These are phyloP conservation scores for Ogataea saltuana DNA, from an alignment of 805 yeast genomes.

Conservation along the genomic window DNA sequence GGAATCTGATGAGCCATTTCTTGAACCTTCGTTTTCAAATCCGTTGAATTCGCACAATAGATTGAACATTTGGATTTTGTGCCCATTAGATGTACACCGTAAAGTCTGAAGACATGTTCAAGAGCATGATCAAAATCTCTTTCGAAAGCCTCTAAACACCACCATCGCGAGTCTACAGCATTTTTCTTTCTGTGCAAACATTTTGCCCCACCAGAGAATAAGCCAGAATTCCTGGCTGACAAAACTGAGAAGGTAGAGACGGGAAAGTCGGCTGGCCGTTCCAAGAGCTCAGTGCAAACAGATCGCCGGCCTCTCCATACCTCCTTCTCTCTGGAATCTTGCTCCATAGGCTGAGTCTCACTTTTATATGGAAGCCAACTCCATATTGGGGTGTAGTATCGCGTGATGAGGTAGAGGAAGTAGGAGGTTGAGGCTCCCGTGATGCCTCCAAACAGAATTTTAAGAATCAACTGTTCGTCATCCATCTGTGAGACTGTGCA, in stretches of 20 bases:
- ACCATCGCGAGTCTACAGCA: too few relatives aligned
- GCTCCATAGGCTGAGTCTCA: not conserved
- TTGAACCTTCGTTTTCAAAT: too few relatives aligned
- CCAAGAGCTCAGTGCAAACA: not conserved
- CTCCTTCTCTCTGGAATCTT: not conserved
- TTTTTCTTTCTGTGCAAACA: too few relatives aligned
- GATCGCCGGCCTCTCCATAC: too few relatives aligned
- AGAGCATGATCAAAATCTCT: too few relatives aligned
- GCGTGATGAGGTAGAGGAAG: not conserved
- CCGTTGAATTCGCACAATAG: too few relatives aligned
- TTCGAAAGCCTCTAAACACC: too few relatives aligned
- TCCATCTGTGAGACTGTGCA: not conserved
- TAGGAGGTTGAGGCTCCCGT: constrained; percentile 1
- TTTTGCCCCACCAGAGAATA: too few relatives aligned
- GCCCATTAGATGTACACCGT: too few relatives aligned
- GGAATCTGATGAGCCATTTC: not conserved
- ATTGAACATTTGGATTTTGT: too few relatives aligned
- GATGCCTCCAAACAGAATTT: not conserved
- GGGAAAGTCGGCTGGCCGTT: not conserved
- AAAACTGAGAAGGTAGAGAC: not conserved
- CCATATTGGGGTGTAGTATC: constrained; percentile 2
- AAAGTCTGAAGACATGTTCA: too few relatives aligned
- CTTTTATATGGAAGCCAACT: constrained; percentile 4
- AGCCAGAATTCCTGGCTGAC: too few relatives aligned
- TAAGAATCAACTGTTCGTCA: not conserved